Conservation (phyloP, 768 basidiomycete genomes). For the Hydnum rufescens region DNA sequence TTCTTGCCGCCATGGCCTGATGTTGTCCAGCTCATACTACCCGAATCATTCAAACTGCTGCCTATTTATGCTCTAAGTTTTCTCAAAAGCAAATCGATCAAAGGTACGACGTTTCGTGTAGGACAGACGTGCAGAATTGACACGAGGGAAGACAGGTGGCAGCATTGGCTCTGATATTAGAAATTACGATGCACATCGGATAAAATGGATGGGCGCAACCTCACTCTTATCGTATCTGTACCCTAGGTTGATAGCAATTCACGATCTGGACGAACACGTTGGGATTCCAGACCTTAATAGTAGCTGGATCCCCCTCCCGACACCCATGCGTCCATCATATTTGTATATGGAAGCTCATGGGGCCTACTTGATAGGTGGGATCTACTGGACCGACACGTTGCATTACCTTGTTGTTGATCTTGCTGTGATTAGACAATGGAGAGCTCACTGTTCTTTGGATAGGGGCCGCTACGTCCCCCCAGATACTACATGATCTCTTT, state of each 20-base stretch:
- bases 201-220: constrained; percentile 51
- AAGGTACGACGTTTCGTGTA: constrained; percentile 32
- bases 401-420: neutral
- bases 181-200: constrained; percentile 60
- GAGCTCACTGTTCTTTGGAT: constrained; percentile 82
- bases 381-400: constrained; percentile 3
- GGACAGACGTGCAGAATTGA: neutral
- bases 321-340: constrained; percentile 65
- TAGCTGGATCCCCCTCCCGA: constrained; percentile 45
- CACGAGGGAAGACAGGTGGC: constrained; percentile 29
- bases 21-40: constrained; percentile 58
- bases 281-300: constrained; percentile 44
- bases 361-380: constrained; percentile 75
- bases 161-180: constrained; percentile 89
- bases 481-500: constrained; percentile 65
- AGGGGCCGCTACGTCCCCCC: constrained; percentile 61
- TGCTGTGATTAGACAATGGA: constrained; percentile 48
- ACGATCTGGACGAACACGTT: constrained; percentile 53
- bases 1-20: neutral
- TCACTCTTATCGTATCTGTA: constrained; percentile 63
- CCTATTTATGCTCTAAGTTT: constrained; percentile 66
- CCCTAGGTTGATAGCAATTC: constrained; percentile 71
- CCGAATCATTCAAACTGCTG: constrained; percentile 77
- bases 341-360: constrained; percentile 78
- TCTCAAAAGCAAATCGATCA: constrained; percentile 79